Base-by-base conservation (phyloP, 495 filamentous ascomycete genomes). In the Penicillium canescens region DNA sequence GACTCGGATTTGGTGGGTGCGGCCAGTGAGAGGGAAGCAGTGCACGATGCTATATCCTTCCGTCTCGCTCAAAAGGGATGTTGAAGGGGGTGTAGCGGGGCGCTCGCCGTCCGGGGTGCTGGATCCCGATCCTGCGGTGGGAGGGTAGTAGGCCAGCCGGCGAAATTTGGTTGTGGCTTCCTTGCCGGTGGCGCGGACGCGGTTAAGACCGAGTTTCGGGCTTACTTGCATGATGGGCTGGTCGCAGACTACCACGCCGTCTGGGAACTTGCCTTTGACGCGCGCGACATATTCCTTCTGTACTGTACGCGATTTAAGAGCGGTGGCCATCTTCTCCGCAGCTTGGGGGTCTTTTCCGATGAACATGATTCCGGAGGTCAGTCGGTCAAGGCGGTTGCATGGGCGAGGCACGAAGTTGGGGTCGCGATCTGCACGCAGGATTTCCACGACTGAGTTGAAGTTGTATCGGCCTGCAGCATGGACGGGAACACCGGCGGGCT, bases 331-430 rank as follows among this genome's bases (percentile, higher is more conserved):
- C 38, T 78, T 72, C 40, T 94, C 92, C 2, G 94, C 92, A 0
- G 89, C 90, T 65, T 86, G 83, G 40, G 84, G 73, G 42, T 86
- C 76, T 65, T 98, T 98, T 10, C 87, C 93, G 50, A 98, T 86
- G 71, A 98, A 98, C 94, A 98, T 98, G 55, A 98, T 84, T 21
- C 94, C 94, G 43, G 90, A 95, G 0, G 94, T 98, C 52, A 98
- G 71, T 40, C 94, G 78, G 64, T 98, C 94, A n/a, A 98, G 83
- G 34, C 94, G 80, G 62, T 98, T 96, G 74, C 92, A 96, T 1
- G 95, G 87, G 41, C 92, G 75, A 0, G 93, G 90, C 46, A 87
- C 75, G 71, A 82, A 96, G 7, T 74, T 73, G n/a, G 79, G 69
- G 7, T 83, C 79, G 46, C 91, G 78, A 63, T 96, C 86, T 3